Conservation (phyloP, 2,329 filamentous ascomycete species). For the Pseudopithomyces chartarum region DNA sequence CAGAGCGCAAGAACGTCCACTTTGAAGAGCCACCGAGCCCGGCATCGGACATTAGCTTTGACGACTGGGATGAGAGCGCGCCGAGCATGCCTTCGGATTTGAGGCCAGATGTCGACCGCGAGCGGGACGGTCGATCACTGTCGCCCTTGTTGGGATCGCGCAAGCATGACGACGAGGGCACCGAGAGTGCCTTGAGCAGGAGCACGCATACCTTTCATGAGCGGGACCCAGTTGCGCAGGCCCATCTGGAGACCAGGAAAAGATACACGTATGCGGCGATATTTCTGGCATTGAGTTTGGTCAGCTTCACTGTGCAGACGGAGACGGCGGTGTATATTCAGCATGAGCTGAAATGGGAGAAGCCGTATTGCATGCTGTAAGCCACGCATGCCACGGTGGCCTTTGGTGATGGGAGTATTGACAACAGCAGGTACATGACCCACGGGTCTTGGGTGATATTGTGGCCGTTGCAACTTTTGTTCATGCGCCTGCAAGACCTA, state of each 20-base stretch:
- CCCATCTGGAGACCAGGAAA: constrained; percentile 70
- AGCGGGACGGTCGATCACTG: constrained; percentile 50
- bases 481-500: constrained; percentile 80
- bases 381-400: constrained; percentile 19
- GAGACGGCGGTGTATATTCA: constrained; percentile 96
- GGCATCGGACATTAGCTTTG: constrained; percentile 46
- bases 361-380: constrained; percentile 99
- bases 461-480: constrained; percentile 82
- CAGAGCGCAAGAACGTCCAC: constrained; percentile 5
- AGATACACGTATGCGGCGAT: constrained; percentile 87
- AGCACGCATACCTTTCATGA: constrained; percentile 75
- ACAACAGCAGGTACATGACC: constrained; percentile 71
- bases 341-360: constrained; percentile 89
- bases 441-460: constrained; percentile 92
- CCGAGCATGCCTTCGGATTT: constrained; percentile 57
- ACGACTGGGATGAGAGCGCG: constrained; percentile 52
- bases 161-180: constrained; percentile 42
- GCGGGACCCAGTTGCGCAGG: constrained; percentile 70
- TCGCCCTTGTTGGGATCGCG: constrained; percentile 57
- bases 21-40: constrained; percentile 26
- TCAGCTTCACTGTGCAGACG: constrained; percentile 92
- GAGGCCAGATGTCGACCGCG: constrained; percentile 46
- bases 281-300: constrained; percentile 80
- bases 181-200: constrained; percentile 53
- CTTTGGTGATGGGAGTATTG: not conserved